phyloP scores from a whole-genome alignment of 106 monocot species.

The Amphibolis antarctica region DNA sequence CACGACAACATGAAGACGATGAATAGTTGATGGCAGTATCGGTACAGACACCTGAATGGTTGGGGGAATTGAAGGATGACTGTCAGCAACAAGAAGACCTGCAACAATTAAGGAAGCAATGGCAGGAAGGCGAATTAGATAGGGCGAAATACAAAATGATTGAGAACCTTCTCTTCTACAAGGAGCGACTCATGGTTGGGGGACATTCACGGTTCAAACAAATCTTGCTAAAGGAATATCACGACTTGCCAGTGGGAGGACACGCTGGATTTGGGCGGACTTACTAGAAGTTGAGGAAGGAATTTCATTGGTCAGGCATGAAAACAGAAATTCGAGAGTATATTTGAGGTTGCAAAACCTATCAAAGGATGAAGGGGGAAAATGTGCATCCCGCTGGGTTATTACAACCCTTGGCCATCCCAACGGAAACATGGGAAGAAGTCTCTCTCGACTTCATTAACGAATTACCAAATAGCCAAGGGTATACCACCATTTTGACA shows the following conservation, averaged over 20 bases:
- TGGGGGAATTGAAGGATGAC: too few relatives aligned
- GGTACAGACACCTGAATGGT: too few relatives aligned
- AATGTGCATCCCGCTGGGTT: not conserved
- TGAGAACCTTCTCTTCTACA: not conserved
- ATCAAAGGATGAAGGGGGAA: not conserved
- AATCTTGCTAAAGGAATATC: too few relatives aligned
- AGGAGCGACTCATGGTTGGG: not conserved
- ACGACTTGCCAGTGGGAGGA: too few relatives aligned
- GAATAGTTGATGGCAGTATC: not conserved
- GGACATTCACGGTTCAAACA: too few relatives aligned
- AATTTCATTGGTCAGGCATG: not conserved
- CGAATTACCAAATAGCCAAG: not conserved
- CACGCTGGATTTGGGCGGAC: too few relatives aligned
- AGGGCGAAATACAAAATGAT: too few relatives aligned
- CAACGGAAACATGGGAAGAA: not conserved
- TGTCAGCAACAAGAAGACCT: too few relatives aligned
- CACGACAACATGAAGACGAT: too few relatives aligned
- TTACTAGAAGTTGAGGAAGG: too few relatives aligned
- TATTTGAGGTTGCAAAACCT: not conserved
- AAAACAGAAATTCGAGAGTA: not conserved
- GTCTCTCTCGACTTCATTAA: conserved; percentile 8
- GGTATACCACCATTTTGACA: not conserved
- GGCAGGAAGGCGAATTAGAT: too few relatives aligned
- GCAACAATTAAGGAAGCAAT: too few relatives aligned
- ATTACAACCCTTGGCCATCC: not conserved